These are phyloP conservation scores for Penstemon davidsonii DNA, from an alignment of 257 asterid species.

Conservation along the genomic window DNA sequence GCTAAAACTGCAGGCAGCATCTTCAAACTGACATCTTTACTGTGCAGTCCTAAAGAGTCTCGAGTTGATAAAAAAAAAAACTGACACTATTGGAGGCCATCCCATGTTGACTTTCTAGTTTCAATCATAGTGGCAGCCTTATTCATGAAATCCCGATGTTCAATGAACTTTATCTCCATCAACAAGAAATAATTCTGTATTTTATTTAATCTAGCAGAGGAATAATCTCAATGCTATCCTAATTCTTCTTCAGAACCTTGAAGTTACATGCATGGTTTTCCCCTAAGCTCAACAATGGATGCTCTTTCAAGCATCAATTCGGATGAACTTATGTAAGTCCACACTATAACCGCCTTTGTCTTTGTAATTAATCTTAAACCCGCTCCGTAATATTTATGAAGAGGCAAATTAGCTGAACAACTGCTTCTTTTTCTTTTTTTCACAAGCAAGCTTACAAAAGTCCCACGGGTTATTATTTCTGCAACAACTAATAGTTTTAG, in stretches of 20 bases:
- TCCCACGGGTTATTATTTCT: conserved; percentile 14
- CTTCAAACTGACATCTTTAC: conserved; percentile 9
- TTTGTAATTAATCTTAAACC: not conserved
- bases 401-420: not conserved
- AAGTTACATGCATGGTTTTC: conserved; percentile 4
- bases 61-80: too few species aligned
- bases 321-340: conserved; percentile 11
- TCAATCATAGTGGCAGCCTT: too few species aligned
- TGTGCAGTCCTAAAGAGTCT: conserved; percentile 7
- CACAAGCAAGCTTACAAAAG: conserved; percentile 20
- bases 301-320: conserved; percentile 16
- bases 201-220: conserved; percentile 14
- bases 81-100: conserved; percentile 10
- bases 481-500: conserved; percentile 15
- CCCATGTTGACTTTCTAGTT: not conserved
- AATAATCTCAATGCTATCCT: conserved; percentile 12
- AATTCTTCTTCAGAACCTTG: conserved; percentile 22
- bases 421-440: conserved; percentile 12
- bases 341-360: conserved; percentile 11
- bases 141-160: not conserved
- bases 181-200: conserved; percentile 3
- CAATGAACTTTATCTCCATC: conserved; percentile 1
- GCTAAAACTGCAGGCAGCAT: conserved; percentile 5
- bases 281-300: not conserved
- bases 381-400: too few species aligned